Evolutionary conservation across 2,329 filamentous ascomycete genomes (phyloP).

Genomic region (Rhynchosporium secalis): DNA sequence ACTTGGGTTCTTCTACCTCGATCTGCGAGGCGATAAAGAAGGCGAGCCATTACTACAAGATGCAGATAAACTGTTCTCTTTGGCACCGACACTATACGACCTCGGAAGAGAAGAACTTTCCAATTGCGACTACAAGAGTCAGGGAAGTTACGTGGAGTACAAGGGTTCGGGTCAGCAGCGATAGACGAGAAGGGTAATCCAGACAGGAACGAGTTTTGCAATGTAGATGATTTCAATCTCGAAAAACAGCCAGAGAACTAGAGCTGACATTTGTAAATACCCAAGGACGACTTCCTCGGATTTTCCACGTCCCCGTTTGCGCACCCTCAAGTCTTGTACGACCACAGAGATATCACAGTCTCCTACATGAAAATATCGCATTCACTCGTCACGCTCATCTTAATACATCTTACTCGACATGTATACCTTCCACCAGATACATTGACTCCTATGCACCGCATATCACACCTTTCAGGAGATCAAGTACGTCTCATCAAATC

Average conservation of each 20-base stretch:
- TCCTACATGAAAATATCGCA: conserved; percentile 31
- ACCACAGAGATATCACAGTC: conserved; percentile 24
- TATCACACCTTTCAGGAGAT: conserved; percentile 27
- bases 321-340: conserved; percentile 31
- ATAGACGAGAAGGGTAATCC: conserved; percentile 33
- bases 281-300: conserved; percentile 36
- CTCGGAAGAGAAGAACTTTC: conserved; percentile 51
- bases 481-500: conserved; percentile 35
- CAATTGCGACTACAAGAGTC: conserved; percentile 51
- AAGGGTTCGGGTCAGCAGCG: conserved; percentile 31
- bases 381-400: conserved; percentile 28
- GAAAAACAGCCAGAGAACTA: background rate
- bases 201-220: conserved; percentile 38
- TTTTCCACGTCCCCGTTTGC: conserved; percentile 26
- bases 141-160: conserved; percentile 34
- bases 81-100: conserved; percentile 36
- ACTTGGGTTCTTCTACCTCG: conserved; percentile 38
- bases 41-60: conserved; percentile 31
- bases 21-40: conserved; percentile 26
- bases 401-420: conserved; percentile 33
- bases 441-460: conserved; percentile 28
- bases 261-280: conserved; percentile 24
- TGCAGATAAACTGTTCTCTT: conserved; percentile 26
- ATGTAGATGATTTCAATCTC: conserved; percentile 18
- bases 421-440: conserved; percentile 31